Base-by-base conservation (phyloP, 306 rosid species). In the Hippophae tibetana region DNA sequence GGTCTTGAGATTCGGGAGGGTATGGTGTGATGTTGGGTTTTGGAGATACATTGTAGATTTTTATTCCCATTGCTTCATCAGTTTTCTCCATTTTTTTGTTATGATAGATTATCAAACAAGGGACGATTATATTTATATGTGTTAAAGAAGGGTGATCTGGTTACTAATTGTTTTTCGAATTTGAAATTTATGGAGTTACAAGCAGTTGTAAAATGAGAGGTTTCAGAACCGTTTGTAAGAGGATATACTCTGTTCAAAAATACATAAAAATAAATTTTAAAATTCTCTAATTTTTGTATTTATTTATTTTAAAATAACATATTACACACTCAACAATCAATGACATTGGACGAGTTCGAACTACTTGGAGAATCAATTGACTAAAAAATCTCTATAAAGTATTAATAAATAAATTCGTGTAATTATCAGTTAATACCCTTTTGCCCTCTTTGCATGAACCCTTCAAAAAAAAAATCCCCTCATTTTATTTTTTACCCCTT, bases 1-100 rank as follows among this genome's bases (percentile, higher is more conserved):
- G 55, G 18, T 31, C 54, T 10, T 25, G 11, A 54, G 54, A 13
- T 14, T 41, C 57, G 31, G 48, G 0, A 43, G 64, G 26, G n/a
- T 23, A 2, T 9, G 4, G 11, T 38, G 31, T 8, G 25, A 13
- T 7, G 2, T 5, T 48, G 42, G 9, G 9, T 13, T 48, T 74
- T 3, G 77, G 75, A 42, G 74, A 54, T 67, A 73, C 56, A 14
- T 68, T 76, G 79, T 89, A 84, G 67, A 89, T 77, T 74, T 77
- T 81, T 74, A 89, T 84, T 58, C 86, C 87, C 1, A 74, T 40
- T 47, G 64, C 67, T 6, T 69, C 63, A 8, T 13, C 10, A 11
- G 0, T 12, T 44, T 47, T 53, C 2, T 61, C 64, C 72, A 56
- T 71, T 5, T 11, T 18, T 43, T 58, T 27, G 6, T 6, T 10